Base-by-base conservation (phyloP, 73 alveolate genomes). In the Stentor coeruleus region DNA sequence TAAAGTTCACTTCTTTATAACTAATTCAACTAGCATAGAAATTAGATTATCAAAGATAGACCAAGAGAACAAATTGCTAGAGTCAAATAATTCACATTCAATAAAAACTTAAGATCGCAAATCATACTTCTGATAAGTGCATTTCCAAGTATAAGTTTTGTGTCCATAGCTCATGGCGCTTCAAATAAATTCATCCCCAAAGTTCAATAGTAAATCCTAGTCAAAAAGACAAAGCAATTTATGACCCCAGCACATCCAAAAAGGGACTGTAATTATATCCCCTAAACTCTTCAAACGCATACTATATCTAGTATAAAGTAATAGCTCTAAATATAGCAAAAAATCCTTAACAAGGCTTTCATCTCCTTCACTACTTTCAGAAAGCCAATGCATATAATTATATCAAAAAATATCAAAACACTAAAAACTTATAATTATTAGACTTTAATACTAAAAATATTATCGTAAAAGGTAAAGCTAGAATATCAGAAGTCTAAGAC, bases 181-280 rank as follows among this genome's bases (percentile, higher is more conserved):
- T 87, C 90, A 77, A 87, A 83, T 3, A 20, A n/a, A 55, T 88
- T 91, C 39, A 88, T 57, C 3, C 91, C 91, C 6, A 77, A 55
- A 42, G 3, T 83, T 38, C 83, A 72, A 33, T 84, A 72, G 0
- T 83, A 84, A 30, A 88, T 57, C 6, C 88, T 80, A 3, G 94
- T 90, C 20, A 59, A 33, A 26, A 88, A 85, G 33, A 76, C 36
- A 31, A 88, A 33, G 3, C 59, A 42, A 59, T 88, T 88, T 38
- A 84, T 28, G 0, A 76, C 40, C 4, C 94, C 94, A 0, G 84
- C 91, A 35, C 42, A 88, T 37, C 94, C 94, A 3, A 88, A 76
- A 6, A 49, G 28, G 84, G 80, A 88, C 76, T n/a, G 82, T 59
- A 49, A 77, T 66, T 35, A 73, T 84, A 6, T 11, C 33, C 41